phyloP scores from a whole-genome alignment of 805 yeast genomes.

The Middelhovenomyces tepae region DNA sequence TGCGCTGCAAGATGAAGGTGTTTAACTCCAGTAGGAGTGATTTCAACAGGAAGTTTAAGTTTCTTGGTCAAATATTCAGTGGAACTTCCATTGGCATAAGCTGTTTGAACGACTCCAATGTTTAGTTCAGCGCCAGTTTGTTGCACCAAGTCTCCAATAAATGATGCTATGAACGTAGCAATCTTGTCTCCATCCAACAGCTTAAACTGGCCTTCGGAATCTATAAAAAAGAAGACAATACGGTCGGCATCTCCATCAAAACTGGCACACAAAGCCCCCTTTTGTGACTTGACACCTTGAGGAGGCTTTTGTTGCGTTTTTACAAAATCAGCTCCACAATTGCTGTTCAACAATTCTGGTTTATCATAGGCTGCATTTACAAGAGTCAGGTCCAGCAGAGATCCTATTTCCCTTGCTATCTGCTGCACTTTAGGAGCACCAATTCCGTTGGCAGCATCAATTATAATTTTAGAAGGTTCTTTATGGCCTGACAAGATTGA shows the following conservation, averaged over 20 bases:
- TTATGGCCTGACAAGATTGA: slow-evolving; percentile 30
- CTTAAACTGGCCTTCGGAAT: slow-evolving; percentile 26
- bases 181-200: slow-evolving; percentile 88
- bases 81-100: slow-evolving; percentile 93
- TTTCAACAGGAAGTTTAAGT: slow-evolving; percentile 67
- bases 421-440: slow-evolving; percentile 69
- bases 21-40: slow-evolving; percentile 94
- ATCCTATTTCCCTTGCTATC: slow-evolving; percentile 36
- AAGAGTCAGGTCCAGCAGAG: slow-evolving; percentile 33
- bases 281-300: slow-evolving; percentile 38
- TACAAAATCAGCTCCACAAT: slow-evolving; percentile 94
- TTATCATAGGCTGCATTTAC: slow-evolving; percentile 45
- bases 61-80: slow-evolving; percentile 56
- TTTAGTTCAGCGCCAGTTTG: slow-evolving; percentile 33
- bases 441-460: slow-evolving; percentile 96
- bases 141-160: slow-evolving; percentile 42
- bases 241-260: slow-evolving; percentile 98
- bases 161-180: slow-evolving; percentile 70
- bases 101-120: slow-evolving; percentile 91
- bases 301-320: slow-evolving; percentile 84
- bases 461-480: slow-evolving; percentile 39
- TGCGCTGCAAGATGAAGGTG: slow-evolving; percentile 90
- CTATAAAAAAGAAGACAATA: slow-evolving; percentile 57
- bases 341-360: slow-evolving; percentile 56
- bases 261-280: slow-evolving; percentile 54